A percentile compares a stretch with the other conserved stretches of the same genome.
Evolutionary conservation across 192 early-diverging fungal species (phyloP).

Genomic region (Dimargaris cristalligena): DNA sequence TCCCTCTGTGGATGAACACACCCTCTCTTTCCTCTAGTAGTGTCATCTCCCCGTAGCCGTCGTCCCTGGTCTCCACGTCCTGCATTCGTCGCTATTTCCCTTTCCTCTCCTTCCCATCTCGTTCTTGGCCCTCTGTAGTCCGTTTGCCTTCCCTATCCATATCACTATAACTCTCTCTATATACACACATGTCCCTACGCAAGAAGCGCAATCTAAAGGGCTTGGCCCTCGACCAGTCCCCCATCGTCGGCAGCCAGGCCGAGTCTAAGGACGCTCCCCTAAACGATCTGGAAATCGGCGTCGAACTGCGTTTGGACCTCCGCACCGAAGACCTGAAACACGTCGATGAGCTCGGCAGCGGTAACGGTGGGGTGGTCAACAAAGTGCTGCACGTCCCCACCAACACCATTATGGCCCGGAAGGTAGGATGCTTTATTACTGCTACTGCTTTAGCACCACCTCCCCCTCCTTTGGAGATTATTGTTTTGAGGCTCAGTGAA

Average conservation of each 20-base stretch:
- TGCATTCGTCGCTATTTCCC: background rate
- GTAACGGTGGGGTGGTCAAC: constrained; percentile 80
- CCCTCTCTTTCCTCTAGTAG: too few species aligned
- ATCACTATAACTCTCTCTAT: too few species aligned
- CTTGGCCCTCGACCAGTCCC: constrained; percentile 9
- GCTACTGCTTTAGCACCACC: too few species aligned
- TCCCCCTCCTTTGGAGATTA: too few species aligned
- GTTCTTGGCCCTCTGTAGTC: background rate
- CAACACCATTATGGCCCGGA: constrained; percentile 80
- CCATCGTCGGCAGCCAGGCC: background rate
- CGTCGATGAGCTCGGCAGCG: constrained; percentile 72
- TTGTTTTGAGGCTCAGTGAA: too few species aligned
- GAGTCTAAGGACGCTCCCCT: constrained; percentile 4
- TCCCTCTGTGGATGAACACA: too few species aligned
- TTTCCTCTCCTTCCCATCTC: background rate
- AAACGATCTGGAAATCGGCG: constrained; percentile 40
- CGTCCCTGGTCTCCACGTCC: background rate
- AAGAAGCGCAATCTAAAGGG: constrained; percentile 8
- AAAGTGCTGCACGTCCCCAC: constrained; percentile 77
- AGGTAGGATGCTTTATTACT: constrained; percentile 53
- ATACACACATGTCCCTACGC: constrained; percentile 8
- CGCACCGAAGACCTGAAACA: constrained; percentile 65
- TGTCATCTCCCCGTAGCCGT: too few species aligned
- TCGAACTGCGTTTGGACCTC: constrained; percentile 56
- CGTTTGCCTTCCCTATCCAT: background rate